These are phyloP conservation scores for Exophiala alcalophila DNA, from an alignment of 2,329 filamentous ascomycete species.

Conservation along the genomic window DNA sequence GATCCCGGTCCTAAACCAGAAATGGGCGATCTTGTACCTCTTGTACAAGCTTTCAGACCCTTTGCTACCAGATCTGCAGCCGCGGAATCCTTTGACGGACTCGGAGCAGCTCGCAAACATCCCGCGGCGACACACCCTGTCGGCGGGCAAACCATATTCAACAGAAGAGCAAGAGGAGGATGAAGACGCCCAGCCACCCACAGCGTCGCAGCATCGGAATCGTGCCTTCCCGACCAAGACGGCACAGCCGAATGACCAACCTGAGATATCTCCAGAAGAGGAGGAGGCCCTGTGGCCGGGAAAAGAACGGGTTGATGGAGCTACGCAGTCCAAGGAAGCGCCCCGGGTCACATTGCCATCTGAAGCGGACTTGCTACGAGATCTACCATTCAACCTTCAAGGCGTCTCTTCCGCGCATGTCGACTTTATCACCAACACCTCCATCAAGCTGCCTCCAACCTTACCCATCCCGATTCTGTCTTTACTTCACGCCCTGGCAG, in stretches of 20 bases:
- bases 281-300: background rate
- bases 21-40: constrained; percentile 94
- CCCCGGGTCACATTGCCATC: constrained; percentile 43
- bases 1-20: constrained; percentile 88
- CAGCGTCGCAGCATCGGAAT: background rate
- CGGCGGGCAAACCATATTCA: constrained; percentile 11
- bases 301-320: constrained; percentile 2
- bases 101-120: constrained; percentile 37
- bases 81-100: constrained; percentile 39
- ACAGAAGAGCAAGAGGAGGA: constrained; percentile 18
- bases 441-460: constrained; percentile 71
- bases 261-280: constrained; percentile 7
- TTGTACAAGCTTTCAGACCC: constrained; percentile 78
- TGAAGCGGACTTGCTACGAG: constrained; percentile 67
- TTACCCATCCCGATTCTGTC: constrained; percentile 82
- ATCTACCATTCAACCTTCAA: constrained; percentile 89
- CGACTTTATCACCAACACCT: constrained; percentile 66
- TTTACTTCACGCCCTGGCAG: constrained; percentile 81
- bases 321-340: constrained; percentile 9
- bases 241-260: constrained; percentile 7
- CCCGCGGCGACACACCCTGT: constrained; percentile 16
- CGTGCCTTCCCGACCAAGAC: constrained; percentile 7
- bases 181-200: constrained; percentile 1
- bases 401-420: constrained; percentile 85
- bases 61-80: constrained; percentile 47